A percentile compares a stretch with the other conserved stretches of the same genome.
Conservation (phyloP, 768 basidiomycete genomes). For the Trametes gibbosa region DNA sequence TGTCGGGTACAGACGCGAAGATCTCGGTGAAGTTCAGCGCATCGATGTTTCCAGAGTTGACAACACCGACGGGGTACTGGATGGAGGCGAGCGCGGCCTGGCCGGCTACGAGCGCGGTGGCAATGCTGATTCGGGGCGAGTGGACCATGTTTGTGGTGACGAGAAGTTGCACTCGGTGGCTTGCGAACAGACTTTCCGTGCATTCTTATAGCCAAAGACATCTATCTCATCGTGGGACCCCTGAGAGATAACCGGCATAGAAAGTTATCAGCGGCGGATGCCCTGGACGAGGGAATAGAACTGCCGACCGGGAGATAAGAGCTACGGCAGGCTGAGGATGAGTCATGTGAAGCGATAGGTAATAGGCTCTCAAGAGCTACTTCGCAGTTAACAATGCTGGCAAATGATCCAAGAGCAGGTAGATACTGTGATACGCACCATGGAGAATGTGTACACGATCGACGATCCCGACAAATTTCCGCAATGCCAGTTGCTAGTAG, state of each 20-base stretch:
- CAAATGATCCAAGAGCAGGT: not conserved
- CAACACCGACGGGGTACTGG: slow-evolving; percentile 15
- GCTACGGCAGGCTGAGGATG: not conserved
- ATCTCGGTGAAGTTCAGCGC: slow-evolving; percentile 18
- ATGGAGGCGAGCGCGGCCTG: slow-evolving; percentile 4
- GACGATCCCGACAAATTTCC: too few relatives aligned
- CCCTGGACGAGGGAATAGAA: slow-evolving; percentile 1
- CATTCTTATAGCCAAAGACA: slow-evolving; percentile 2
- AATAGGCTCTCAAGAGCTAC: not conserved
- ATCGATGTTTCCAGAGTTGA: not conserved
- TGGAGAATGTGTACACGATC: too few relatives aligned
- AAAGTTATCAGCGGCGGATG: not conserved
- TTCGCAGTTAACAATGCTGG: not conserved
- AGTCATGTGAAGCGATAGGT: slow-evolving; percentile 3
- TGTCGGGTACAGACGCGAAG: slow-evolving; percentile 9
- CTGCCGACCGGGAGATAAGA: not conserved
- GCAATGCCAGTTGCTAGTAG: too few relatives aligned
- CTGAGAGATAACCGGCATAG: slow-evolving; percentile 6
- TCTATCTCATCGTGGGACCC: not conserved
- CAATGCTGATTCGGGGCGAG: slow-evolving; percentile 5
- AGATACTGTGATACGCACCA: slow-evolving; percentile 1
- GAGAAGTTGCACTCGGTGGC: not conserved
- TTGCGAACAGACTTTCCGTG: not conserved
- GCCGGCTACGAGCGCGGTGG: not conserved
- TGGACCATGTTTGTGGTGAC: slow-evolving; percentile 8